Percentiles rank a stretch among this genome's conserved stretches.
Evolutionary conservation across 768 basidiomycete genomes (phyloP).

Genomic region (Tulasnella sp.): DNA sequence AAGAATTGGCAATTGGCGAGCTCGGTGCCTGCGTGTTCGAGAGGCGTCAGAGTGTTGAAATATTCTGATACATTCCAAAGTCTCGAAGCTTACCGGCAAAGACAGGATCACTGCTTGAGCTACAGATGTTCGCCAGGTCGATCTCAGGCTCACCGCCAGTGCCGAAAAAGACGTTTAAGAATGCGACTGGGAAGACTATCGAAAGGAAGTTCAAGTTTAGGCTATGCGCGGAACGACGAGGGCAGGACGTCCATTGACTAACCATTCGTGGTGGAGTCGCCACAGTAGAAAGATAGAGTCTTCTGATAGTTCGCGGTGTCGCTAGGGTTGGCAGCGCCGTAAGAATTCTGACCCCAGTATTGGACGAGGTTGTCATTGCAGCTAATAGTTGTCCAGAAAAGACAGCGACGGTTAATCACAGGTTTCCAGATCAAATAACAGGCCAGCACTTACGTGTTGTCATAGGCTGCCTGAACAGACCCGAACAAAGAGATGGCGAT

Average conservation of each 20-base stretch:
- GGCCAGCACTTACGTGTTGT: too few relatives aligned
- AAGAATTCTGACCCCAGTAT: constrained; percentile 70
- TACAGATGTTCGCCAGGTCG: constrained; percentile 47
- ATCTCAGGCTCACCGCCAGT: constrained; percentile 50
- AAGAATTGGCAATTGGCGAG: constrained; percentile 52
- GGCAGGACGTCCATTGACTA: constrained; percentile 16
- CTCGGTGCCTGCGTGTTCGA: not conserved
- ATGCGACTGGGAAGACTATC: constrained; percentile 44
- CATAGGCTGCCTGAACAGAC: too few relatives aligned
- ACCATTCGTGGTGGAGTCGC: constrained; percentile 58
- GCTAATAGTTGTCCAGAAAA: too few relatives aligned
- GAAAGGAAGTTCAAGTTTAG: not conserved
- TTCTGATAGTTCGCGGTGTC: constrained; percentile 50
- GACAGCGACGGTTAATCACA: too few relatives aligned
- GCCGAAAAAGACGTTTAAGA: constrained; percentile 54
- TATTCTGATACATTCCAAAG: not conserved
- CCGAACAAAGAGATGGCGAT: too few relatives aligned
- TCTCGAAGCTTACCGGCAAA: constrained; percentile 18
- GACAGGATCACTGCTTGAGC: constrained; percentile 26
- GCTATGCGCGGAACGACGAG: not conserved
- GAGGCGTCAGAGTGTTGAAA: not conserved
- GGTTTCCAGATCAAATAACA: too few relatives aligned
- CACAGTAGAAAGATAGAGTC: constrained; percentile 51
- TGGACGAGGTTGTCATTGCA: constrained; percentile 14
- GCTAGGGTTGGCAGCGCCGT: constrained; percentile 41